Evolutionary conservation across 352 stramenopile species (phyloP).

Genomic region (Phytophthora lateralis): DNA sequence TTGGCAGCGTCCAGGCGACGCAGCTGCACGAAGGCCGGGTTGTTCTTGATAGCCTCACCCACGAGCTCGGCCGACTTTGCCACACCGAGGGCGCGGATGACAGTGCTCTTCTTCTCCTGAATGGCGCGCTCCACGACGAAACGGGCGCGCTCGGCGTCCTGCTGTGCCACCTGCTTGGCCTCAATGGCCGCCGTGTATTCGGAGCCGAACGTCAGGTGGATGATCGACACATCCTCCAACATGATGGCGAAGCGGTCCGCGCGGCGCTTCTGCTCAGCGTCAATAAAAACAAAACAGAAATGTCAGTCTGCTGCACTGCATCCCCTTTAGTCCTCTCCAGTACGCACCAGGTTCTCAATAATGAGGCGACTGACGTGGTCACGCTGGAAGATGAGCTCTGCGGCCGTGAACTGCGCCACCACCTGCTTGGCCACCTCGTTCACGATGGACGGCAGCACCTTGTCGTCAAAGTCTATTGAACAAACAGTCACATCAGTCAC

Average conservation of each 20-base stretch:
- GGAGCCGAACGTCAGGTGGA: conserved; percentile 97
- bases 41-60: conserved; percentile 98
- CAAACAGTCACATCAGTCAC: background rate
- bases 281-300: conserved; percentile 19
- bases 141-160: conserved; percentile 98
- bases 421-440: conserved; percentile 99
- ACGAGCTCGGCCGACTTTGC: conserved; percentile 98
- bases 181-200: conserved; percentile 99
- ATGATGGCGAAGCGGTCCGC: conserved; percentile 93
- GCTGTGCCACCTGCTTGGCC: conserved; percentile 99
- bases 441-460: conserved; percentile 98
- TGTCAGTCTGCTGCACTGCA: conserved; percentile 34
- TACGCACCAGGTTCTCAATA: conserved; percentile 90
- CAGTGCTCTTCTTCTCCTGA: conserved; percentile 99
- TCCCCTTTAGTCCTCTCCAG: conserved; percentile 22
- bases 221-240: conserved; percentile 99
- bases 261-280: conserved; percentile 67
- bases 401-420: conserved; percentile 99
- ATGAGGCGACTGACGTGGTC: conserved; percentile 96
- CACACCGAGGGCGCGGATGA: conserved; percentile 98
- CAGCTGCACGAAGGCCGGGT: conserved; percentile 99
- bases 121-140: conserved; percentile 98
- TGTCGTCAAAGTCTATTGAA: conserved; percentile 96
- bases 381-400: conserved; percentile 99
- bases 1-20: conserved; percentile 98